These are phyloP conservation scores for Xylariaceae sp. DNA, from an alignment of 2,329 filamentous ascomycete genomes.

Conservation along the genomic window DNA sequence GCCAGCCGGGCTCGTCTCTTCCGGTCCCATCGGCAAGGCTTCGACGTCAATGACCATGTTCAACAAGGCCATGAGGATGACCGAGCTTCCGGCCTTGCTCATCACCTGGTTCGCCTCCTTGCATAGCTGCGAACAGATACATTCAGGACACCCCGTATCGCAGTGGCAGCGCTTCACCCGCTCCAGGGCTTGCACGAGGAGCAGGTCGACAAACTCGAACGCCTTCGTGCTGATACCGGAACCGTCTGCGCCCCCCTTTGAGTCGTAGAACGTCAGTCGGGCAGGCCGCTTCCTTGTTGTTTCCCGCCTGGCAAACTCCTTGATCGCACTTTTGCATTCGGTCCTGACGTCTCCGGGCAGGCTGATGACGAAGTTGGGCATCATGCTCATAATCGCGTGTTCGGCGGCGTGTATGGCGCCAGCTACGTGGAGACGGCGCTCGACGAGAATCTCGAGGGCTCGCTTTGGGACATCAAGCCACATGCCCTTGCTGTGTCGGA, in stretches of 20 bases:
- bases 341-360: slow-evolving; percentile 91
- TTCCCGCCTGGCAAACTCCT: slow-evolving; percentile 78
- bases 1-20: slow-evolving; percentile 68
- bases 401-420: slow-evolving; percentile 94
- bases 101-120: slow-evolving; percentile 88
- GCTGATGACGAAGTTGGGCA: slow-evolving; percentile 89
- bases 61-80: slow-evolving; percentile 77
- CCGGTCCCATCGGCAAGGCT: slow-evolving; percentile 81
- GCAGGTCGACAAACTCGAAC: slow-evolving; percentile 84
- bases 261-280: slow-evolving; percentile 90
- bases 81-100: slow-evolving; percentile 85
- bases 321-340: slow-evolving; percentile 86
- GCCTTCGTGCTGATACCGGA: slow-evolving; percentile 89
- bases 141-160: slow-evolving; percentile 82
- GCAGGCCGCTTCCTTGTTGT: slow-evolving; percentile 80
- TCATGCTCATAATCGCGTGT: slow-evolving; percentile 82
- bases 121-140: slow-evolving; percentile 82
- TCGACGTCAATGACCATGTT: slow-evolving; percentile 81
- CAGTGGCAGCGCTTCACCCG: slow-evolving; percentile 79
- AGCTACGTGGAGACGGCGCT: slow-evolving; percentile 74
- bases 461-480: slow-evolving; percentile 88
- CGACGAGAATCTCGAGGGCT: slow-evolving; percentile 78
- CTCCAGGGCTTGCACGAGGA: slow-evolving; percentile 75
- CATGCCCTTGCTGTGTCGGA: slow-evolving; percentile 84
- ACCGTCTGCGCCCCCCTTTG: slow-evolving; percentile 82